Base-by-base conservation (phyloP, 164 flowering plant species). In the Tinospora cordifolia region DNA sequence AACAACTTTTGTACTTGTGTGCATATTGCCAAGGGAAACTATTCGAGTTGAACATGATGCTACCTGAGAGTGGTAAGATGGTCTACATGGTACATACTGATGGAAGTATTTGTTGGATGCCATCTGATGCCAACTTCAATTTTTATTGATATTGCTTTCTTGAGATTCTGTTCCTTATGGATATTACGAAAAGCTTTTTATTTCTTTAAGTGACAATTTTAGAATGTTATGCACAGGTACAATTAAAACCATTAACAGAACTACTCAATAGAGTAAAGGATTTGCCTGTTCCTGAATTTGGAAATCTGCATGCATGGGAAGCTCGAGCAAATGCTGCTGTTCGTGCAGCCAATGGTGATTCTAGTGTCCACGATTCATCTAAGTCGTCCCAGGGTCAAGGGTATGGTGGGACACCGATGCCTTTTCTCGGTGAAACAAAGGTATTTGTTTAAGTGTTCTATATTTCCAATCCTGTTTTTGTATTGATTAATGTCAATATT, bases 261-360 rank as follows among this genome's bases (percentile, higher is more conserved):
- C 98, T 89, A 78, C 87, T 95, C 17, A 78, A 51, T 71, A 84
- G 97, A 79, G 93, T 95, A 40, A 92, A 90, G 81, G 99, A 90
- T 78, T 81, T 95, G 81, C 41, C 82, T 34, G 87, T 75, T 72
- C 99, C 98, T 67, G 97, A 92, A 67, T 90, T 84, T 85, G 92
- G 93, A 76, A 84, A 63, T 78, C 93, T 95, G 41, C 95, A 83
- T 77, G 92, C 88, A 38, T 95, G 99, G 99, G 94, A 90, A 84
- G 88, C 87, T 64, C 83, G 83, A 69, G 95, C 91, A 19, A 83
- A 65, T 82, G 90, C 87, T 67, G 90, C 84, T 72, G 84, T 68
- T 2, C 89, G 88, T 71, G 84, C 85, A 47, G 75, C 63, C 39
- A 80, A 82, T 77, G 88, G 90, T 72, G 92, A 89, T 81, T 39